These are phyloP conservation scores for Epichloe hybrida DNA, from an alignment of 2,329 filamentous ascomycete genomes.

Conservation along the genomic window DNA sequence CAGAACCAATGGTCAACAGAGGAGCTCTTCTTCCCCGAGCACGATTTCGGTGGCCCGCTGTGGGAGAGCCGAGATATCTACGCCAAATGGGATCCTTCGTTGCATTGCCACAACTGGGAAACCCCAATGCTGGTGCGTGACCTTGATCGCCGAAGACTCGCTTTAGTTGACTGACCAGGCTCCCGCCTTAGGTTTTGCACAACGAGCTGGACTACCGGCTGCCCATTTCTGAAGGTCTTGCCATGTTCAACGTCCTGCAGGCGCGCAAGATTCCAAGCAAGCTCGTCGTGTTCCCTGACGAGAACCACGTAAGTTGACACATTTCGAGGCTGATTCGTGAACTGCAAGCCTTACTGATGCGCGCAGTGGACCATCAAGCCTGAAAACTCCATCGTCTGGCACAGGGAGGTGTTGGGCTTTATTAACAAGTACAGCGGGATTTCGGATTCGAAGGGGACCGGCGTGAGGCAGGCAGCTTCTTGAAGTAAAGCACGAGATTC, in stretches of 20 bases:
- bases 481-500: background rate
- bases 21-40: slow-evolving; percentile 57
- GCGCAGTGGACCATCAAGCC: slow-evolving; percentile 70
- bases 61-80: slow-evolving; percentile 51
- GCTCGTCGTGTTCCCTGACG: slow-evolving; percentile 70
- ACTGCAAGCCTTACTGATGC: background rate
- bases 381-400: slow-evolving; percentile 86
- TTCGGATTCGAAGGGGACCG: slow-evolving; percentile 7
- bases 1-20: slow-evolving; percentile 51
- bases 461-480: background rate
- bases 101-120: slow-evolving; percentile 54
- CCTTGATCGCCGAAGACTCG: no score
- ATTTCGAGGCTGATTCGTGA: background rate
- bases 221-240: slow-evolving; percentile 70
- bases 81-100: slow-evolving; percentile 56
- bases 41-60: slow-evolving; percentile 50
- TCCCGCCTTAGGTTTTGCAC: slow-evolving; percentile 51
- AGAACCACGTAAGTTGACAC: slow-evolving; percentile 35
- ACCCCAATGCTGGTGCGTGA: slow-evolving; percentile 64
- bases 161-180: background rate
- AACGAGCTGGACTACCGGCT: slow-evolving; percentile 82
- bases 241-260: slow-evolving; percentile 79
- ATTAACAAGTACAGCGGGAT: slow-evolving; percentile 49
- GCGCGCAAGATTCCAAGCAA: slow-evolving; percentile 60
- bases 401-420: slow-evolving; percentile 71